Evolutionary conservation across 2,329 filamentous ascomycete species (phyloP).

Genomic region (Exophiala aquamarina): DNA sequence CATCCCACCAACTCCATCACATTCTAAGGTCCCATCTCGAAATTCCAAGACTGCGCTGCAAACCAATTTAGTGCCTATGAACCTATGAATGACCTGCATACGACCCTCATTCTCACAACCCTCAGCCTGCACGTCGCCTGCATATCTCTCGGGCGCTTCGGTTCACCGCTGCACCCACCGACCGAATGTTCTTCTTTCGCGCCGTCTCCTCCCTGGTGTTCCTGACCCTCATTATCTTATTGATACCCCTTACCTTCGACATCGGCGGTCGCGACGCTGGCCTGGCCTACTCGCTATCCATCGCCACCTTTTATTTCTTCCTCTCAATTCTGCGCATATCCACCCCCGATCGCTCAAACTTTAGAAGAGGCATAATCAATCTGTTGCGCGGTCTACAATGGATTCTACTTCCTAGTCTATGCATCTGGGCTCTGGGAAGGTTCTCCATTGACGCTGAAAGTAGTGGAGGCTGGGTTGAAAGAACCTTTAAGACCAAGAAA

Average conservation of each 20-base stretch:
- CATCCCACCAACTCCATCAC: slow-evolving; percentile 1
- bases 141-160: slow-evolving; percentile 35
- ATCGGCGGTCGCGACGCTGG: slow-evolving; percentile 93
- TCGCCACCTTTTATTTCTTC: slow-evolving; percentile 87
- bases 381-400: slow-evolving; percentile 77
- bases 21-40: no score
- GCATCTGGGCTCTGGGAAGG: slow-evolving; percentile 94
- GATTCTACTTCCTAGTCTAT: slow-evolving; percentile 77
- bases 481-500: slow-evolving; percentile 69
- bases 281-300: slow-evolving; percentile 84
- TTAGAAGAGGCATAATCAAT: slow-evolving; percentile 70
- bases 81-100: slow-evolving; percentile 3
- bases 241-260: slow-evolving; percentile 95
- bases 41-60: no score
- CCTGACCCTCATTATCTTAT: slow-evolving; percentile 88
- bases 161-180: slow-evolving; percentile 41
- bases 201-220: slow-evolving; percentile 79
- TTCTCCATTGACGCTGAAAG: slow-evolving; percentile 86
- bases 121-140: not conserved
- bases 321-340: slow-evolving; percentile 78
- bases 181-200: slow-evolving; percentile 77
- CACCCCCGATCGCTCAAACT: slow-evolving; percentile 74
- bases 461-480: slow-evolving; percentile 74
- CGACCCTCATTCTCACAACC: slow-evolving; percentile 4
- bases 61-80: slow-evolving; percentile 8